These are phyloP conservation scores for Royoungia palumana DNA, from an alignment of 768 basidiomycete species.

Conservation along the genomic window DNA sequence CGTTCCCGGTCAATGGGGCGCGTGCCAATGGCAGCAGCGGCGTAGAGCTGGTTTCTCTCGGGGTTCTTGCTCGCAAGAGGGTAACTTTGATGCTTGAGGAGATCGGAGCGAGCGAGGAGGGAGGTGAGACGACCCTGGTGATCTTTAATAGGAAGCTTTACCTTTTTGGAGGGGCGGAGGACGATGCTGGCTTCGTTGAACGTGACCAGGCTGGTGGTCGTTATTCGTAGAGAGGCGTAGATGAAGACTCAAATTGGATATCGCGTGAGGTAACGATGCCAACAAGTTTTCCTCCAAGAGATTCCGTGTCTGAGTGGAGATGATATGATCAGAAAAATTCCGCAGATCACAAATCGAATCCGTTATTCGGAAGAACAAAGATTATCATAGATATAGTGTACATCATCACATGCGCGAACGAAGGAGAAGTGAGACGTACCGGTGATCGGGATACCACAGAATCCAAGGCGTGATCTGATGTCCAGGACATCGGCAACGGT, in stretches of 20 bases:
- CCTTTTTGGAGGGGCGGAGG: constrained; percentile 95
- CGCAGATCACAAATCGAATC: constrained; percentile 69
- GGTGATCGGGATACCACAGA: constrained; percentile 96
- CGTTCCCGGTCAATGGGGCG: constrained; percentile 85
- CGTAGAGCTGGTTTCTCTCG: constrained; percentile 90
- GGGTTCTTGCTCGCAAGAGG: constrained; percentile 92
- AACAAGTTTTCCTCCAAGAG: constrained; percentile 85
- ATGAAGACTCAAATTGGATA: constrained; percentile 81
- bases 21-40: constrained; percentile 94
- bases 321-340: constrained; percentile 36
- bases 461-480: constrained; percentile 88
- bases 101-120: constrained; percentile 93
- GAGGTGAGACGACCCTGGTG: constrained; percentile 61
- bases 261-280: constrained; percentile 97
- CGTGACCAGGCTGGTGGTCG: constrained; percentile 88
- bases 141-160: constrained; percentile 89
- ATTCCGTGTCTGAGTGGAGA: constrained; percentile 67
- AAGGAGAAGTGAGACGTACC: constrained; percentile 52
- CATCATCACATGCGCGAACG: constrained; percentile 40
- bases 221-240: constrained; percentile 73
- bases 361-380: constrained; percentile 91
- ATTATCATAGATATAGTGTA: constrained; percentile 49
- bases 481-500: constrained; percentile 87
- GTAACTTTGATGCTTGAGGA: constrained; percentile 96
- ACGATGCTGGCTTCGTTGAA: constrained; percentile 90